These are phyloP conservation scores for Cocos nucifera DNA, from an alignment of 176 grass and related monocot species.

Conservation along the genomic window DNA sequence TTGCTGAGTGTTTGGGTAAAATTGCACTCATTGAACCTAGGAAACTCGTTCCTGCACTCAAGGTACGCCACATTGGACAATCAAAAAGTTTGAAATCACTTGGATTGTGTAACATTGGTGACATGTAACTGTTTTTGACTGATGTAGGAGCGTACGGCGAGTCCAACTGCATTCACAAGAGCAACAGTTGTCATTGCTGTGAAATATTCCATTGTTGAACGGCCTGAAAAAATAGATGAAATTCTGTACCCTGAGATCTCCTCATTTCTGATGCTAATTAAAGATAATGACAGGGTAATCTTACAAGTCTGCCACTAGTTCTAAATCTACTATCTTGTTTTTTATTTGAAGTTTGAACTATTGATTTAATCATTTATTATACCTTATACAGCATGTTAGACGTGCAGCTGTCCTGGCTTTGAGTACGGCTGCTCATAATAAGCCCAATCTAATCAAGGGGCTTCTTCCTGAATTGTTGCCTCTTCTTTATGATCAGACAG, in stretches of 20 bases:
- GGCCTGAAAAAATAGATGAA: constrained; percentile 84
- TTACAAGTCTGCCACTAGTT: too few species aligned
- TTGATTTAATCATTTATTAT: too few species aligned
- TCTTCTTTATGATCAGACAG: constrained; percentile 84
- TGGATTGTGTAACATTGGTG: not conserved
- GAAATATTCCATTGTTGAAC: constrained; percentile 91
- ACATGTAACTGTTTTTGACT: constrained; percentile 3
- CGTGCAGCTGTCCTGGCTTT: constrained; percentile 77
- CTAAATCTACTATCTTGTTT: too few species aligned
- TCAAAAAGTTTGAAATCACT: too few species aligned
- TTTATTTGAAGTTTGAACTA: too few species aligned
- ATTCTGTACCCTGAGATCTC: constrained; percentile 65
- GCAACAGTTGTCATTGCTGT: constrained; percentile 86
- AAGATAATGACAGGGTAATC: constrained; percentile 68
- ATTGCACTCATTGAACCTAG: constrained; percentile 79
- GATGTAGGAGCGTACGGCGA: constrained; percentile 54
- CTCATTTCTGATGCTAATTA: constrained; percentile 79
- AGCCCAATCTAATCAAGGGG: constrained; percentile 81
- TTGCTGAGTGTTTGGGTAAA: constrained; percentile 90
- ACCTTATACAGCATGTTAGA: constrained; percentile 64
- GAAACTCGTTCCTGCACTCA: constrained; percentile 67
- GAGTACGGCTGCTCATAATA: constrained; percentile 89
- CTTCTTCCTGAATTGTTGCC: constrained; percentile 80
- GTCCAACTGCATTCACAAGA: constrained; percentile 68
- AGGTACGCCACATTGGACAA: constrained; percentile 25